Base-by-base conservation (phyloP, 139 green algal genomes). In the Trebouxia sp. region DNA sequence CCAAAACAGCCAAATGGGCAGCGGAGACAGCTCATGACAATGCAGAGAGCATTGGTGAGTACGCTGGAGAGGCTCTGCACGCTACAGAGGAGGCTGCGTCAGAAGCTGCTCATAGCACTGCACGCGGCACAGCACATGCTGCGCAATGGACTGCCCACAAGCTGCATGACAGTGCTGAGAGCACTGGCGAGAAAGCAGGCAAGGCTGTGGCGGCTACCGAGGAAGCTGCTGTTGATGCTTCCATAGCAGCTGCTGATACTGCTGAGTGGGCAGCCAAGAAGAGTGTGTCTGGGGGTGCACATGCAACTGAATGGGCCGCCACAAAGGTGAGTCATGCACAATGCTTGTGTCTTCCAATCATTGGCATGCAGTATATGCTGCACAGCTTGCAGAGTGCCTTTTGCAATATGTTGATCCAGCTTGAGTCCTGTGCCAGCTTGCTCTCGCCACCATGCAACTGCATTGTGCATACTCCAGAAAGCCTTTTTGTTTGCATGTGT, bases 1-100 rank as follows among this genome's bases (percentile, higher is more conserved):
- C 62, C 32, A 72, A 72, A 24, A 72, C 62, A 45, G 62, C 62
- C 32, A 72, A 72, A 41, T 72, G 62, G 62, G 62, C 62, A 28
- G 62, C 62, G 24, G 62, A 72, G 24, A 72, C 6, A 0, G 62
- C 35, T 11, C 62, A 72, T 45, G 62, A 72, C 62, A 72, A 35
- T 22, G 62, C 62, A 42, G 62, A 72, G 24, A 30, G 9, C 15
- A 22, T 72, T 72, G 62, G 62, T 4, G 62, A 72, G 15, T 28
- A 26, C 28, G 62, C 35, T 30, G 62, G n/a, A 8, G 35, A 43
- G 10, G 62, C 62, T n/a, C 15, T 35, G 4, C 5, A 42, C n/a
- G 62, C 62, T 45, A 72, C 62, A 30, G 62, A 72, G 20, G 62
- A 72, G 43, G 62, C 62, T 43, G 62, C 62, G 1, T 28, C 28